Percentiles rank a stretch among this genome's conserved stretches.
Evolutionary conservation across 176 grass and related monocot species (phyloP).

Genomic region (Cenchrus purpureus): DNA sequence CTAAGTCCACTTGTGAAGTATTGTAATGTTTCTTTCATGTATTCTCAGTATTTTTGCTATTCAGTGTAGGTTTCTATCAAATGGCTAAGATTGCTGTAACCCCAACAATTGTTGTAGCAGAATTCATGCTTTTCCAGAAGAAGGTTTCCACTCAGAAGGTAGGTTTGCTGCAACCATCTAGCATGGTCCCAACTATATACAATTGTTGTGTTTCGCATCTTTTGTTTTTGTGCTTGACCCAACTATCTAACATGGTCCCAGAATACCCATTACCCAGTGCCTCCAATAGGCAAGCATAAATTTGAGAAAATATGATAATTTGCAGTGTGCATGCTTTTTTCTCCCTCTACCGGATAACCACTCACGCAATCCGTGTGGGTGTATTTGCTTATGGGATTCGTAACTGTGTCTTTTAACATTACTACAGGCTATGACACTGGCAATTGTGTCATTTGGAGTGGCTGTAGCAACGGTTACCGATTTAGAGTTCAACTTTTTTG

Average conservation of each 20-base stretch:
- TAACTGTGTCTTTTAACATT: neutral
- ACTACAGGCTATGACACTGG: conserved; percentile 73
- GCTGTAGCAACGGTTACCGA: conserved; percentile 90
- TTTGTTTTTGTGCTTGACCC: neutral
- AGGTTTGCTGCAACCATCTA: neutral
- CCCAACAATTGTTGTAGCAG: conserved; percentile 86
- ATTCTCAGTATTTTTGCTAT: conserved; percentile 56
- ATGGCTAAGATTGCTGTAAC: conserved; percentile 99
- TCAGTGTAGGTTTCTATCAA: conserved; percentile 99
- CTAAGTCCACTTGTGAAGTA: neutral
- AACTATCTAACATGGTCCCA: neutral
- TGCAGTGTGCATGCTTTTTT: neutral
- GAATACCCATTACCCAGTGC: neutral
- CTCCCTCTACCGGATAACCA: conserved; percentile 22
- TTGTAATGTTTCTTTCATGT: neutral
- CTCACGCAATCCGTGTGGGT: conserved; percentile 19
- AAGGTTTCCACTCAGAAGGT: conserved; percentile 85
- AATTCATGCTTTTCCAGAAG: conserved; percentile 86
- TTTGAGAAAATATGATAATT: neutral
- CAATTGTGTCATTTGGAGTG: conserved; percentile 73
- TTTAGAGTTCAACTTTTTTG: conserved; percentile 96
- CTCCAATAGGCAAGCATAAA: neutral
- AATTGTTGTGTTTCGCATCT: neutral
- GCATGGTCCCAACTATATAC: too few relatives aligned
- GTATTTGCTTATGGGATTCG: conserved; percentile 9